phyloP scores from a whole-genome alignment of 768 basidiomycete species.

The Mycena amicta region DNA sequence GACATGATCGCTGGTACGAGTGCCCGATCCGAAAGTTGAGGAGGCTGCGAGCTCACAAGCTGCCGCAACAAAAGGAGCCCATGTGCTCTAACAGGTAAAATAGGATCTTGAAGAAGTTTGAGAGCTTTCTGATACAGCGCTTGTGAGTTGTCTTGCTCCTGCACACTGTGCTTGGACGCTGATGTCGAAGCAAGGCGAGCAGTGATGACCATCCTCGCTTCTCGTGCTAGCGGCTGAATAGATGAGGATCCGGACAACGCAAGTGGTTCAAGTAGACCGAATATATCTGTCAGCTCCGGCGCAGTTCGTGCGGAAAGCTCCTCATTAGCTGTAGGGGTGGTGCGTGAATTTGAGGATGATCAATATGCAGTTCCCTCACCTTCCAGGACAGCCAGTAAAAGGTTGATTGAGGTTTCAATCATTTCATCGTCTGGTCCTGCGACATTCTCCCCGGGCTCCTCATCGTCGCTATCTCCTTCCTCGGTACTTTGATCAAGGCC shows the following conservation, averaged over 20 bases:
- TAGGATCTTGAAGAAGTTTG: constrained; percentile 85
- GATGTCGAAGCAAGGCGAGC: constrained; percentile 73
- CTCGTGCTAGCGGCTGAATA: constrained; percentile 64
- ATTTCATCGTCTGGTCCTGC: constrained; percentile 61
- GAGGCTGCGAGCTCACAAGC: constrained; percentile 54
- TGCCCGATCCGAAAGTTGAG: constrained; percentile 49
- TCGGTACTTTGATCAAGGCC: constrained; percentile 38
- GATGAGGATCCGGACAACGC: constrained; percentile 48
- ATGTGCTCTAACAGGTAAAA: constrained; percentile 92
- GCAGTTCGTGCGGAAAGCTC: constrained; percentile 60
- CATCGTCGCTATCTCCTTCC: constrained; percentile 62
- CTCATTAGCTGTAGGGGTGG: constrained; percentile 65
- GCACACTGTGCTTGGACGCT: constrained; percentile 27
- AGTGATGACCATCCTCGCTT: constrained; percentile 83
- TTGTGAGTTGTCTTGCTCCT: constrained; percentile 48
- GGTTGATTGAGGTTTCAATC: constrained; percentile 73
- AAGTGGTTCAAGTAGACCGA: constrained; percentile 61
- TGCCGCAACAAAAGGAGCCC: constrained; percentile 83
- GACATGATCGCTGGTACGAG: constrained; percentile 83
- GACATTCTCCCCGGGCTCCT: constrained; percentile 41
- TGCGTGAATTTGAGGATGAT: not conserved
- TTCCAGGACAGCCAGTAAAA: constrained; percentile 86
- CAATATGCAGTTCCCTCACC: constrained; percentile 44
- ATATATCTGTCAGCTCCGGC: constrained; percentile 73
- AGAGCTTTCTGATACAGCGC: constrained; percentile 86